Base-by-base conservation (phyloP, 208 protist species). In the Trypanosoma platydactyli region DNA sequence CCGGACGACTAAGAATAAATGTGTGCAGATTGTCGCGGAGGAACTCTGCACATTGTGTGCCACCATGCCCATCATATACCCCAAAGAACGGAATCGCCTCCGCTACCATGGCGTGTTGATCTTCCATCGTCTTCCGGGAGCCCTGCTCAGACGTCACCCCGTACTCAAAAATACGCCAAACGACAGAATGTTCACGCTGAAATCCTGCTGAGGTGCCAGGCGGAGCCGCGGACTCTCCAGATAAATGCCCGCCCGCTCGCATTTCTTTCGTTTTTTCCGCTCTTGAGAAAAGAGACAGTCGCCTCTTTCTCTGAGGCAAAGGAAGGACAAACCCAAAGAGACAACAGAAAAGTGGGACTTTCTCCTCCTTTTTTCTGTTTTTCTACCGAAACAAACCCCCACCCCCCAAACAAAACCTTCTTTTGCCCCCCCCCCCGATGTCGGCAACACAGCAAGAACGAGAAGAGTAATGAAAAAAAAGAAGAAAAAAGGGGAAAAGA, bases 21-120 rank as follows among this genome's bases (percentile, higher is more conserved):
- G 63, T 64, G 62, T 92, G 83, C 6, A 97, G 76, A 53, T 91
- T 79, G 46, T 93, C 83, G 54, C 84, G 88, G 48, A 94, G 73
- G 71, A 89, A 94, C 70, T 92, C 84, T 16, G 87, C 85, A 35
- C 85, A 92, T 64, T 92, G 82, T 27, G 86, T 89, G 30, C 91
- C 91, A 64, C 86, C 85, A 65, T 96, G 91, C 20, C 91, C 91
- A 76, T 96, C 91, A 79, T 92, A 96, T 50, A 96, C 88, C 54
- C 65, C 91, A 68, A 94, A 94, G 58, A 96, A 92, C 12, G 90
- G 86, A 53, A 91, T 84, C 30, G 82, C 79, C 51, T 94, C 85
- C 20, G 77, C 64, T 25, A 89, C 71, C 87, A 96, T 94, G 18
- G 76, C 83, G 59, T 96, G 87, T 71, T 92, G 86, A 67, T 96